Conservation (phyloP, 2,329 filamentous ascomycete species). For the Diaporthe capsici region DNA sequence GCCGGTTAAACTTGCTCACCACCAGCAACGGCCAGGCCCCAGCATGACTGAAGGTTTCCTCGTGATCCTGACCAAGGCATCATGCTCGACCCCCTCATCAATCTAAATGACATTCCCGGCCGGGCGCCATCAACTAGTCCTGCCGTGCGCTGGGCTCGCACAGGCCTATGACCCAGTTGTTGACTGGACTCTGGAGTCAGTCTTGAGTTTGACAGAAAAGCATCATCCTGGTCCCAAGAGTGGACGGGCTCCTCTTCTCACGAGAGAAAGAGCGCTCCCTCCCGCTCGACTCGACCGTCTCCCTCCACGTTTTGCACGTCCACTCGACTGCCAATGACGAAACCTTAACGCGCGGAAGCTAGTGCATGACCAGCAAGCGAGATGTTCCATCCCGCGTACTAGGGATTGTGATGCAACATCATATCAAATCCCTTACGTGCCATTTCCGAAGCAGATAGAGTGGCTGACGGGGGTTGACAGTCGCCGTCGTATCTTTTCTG, state of each 20-base stretch:
- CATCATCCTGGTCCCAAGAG: constrained; percentile 16
- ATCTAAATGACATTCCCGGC: constrained; percentile 23
- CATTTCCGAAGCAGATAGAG: constrained; percentile 25
- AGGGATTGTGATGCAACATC: constrained; percentile 33
- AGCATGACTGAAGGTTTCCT: constrained; percentile 31
- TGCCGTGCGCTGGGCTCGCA: constrained; percentile 18
- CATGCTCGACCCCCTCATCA: constrained; percentile 25
- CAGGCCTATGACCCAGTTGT: constrained; percentile 23
- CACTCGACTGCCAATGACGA: constrained; percentile 27
- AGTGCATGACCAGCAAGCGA: constrained; percentile 24
- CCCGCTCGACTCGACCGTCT: background rate
- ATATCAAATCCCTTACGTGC: constrained; percentile 19
- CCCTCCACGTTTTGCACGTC: constrained; percentile 28
- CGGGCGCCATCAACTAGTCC: constrained; percentile 26
- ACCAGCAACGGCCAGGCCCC: constrained; percentile 4
- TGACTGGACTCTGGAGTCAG: constrained; percentile 23
- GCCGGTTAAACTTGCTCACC: constrained; percentile 16
- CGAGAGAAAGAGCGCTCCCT: background rate
- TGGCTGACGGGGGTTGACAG: background rate
- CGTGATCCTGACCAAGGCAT: constrained; percentile 25
- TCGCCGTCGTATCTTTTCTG: background rate
- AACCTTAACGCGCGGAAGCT: constrained; percentile 32
- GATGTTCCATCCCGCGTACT: constrained; percentile 27
- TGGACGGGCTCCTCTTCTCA: background rate
- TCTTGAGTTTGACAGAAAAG: constrained; percentile 19